These are phyloP conservation scores for Penicillium crystallinum DNA, from an alignment of 495 filamentous ascomycete species.

Conservation along the genomic window DNA sequence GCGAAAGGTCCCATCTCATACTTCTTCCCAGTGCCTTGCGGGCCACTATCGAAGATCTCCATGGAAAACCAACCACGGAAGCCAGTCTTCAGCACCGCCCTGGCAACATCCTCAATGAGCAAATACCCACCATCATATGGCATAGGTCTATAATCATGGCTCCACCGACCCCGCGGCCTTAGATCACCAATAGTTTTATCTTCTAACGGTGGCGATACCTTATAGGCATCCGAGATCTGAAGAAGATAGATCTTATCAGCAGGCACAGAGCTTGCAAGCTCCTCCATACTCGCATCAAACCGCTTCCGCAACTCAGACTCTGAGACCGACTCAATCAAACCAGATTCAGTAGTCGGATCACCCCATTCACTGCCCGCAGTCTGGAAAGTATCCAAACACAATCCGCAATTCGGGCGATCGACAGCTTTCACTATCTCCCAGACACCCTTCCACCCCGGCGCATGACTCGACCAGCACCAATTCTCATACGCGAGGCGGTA, in stretches of 20 bases:
- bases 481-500: constrained; percentile 73
- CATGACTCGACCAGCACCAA: constrained; percentile 77
- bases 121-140: constrained; percentile 71
- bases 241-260: constrained; percentile 70
- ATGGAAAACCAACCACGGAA: constrained; percentile 69
- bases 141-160: constrained; percentile 63
- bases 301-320: constrained; percentile 39
- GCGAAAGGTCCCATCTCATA: constrained; percentile 57
- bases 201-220: constrained; percentile 46
- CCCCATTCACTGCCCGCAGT: constrained; percentile 70
- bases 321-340: constrained; percentile 44
- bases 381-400: constrained; percentile 83
- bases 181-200: constrained; percentile 41
- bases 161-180: constrained; percentile 63
- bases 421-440: constrained; percentile 62
- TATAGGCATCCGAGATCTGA: constrained; percentile 78
- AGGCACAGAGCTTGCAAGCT: constrained; percentile 53
- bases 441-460: constrained; percentile 61
- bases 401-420: constrained; percentile 60
- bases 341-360: constrained; percentile 64
- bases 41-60: constrained; percentile 70
- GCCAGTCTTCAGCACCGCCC: constrained; percentile 64
- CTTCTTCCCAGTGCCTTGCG: constrained; percentile 51
- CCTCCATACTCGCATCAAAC: constrained; percentile 50
- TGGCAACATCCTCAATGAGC: constrained; percentile 59